Conservation (phyloP, 352 stramenopile genomes). For the Globisporangium heterothallicum region DNA sequence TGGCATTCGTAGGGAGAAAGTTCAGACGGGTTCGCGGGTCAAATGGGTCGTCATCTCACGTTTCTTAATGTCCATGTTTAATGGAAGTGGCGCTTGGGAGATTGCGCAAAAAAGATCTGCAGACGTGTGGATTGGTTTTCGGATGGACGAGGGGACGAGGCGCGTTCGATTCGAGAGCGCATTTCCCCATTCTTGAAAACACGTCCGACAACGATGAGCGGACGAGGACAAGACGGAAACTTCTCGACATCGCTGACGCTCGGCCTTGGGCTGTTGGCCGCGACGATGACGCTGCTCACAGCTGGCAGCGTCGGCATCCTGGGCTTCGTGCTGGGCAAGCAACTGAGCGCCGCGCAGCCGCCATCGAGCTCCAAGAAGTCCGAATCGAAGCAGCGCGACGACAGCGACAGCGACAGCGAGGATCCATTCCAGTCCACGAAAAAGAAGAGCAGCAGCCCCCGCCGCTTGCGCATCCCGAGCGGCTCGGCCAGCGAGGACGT, state of each 20-base stretch:
- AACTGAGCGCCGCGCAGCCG: slow-evolving; percentile 16
- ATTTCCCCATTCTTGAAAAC: no score
- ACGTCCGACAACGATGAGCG: slow-evolving; percentile 2
- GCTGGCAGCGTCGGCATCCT: slow-evolving; percentile 62
- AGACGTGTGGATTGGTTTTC: no score
- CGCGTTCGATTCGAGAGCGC: no score
- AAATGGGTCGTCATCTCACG: slow-evolving; percentile 1
- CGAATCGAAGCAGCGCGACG: slow-evolving; percentile 7
- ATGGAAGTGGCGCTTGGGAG: background rate
- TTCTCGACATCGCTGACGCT: slow-evolving; percentile 53
- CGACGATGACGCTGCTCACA: slow-evolving; percentile 70
- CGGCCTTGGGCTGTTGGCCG: slow-evolving; percentile 56
- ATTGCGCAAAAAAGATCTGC: slow-evolving; percentile 12
- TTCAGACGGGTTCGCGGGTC: slow-evolving; percentile 6
- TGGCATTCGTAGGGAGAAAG: slow-evolving; percentile 23
- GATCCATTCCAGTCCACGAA: slow-evolving; percentile 10
- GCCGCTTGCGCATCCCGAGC: slow-evolving; percentile 58
- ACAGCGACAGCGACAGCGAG: slow-evolving; percentile 11
- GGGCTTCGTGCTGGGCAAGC: slow-evolving; percentile 64
- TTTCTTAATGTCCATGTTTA: no score
- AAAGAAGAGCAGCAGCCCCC: slow-evolving; percentile 19
- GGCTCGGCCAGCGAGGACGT: slow-evolving; percentile 68
- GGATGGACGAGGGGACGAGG: no score
- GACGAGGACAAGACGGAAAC: slow-evolving; percentile 21
- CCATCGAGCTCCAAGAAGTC: slow-evolving; percentile 3